A percentile compares a stretch with the other conserved stretches of the same genome.
These are phyloP conservation scores for Entomortierella chlamydospora DNA, from an alignment of 192 early-diverging fungal genomes.

Conservation along the genomic window DNA sequence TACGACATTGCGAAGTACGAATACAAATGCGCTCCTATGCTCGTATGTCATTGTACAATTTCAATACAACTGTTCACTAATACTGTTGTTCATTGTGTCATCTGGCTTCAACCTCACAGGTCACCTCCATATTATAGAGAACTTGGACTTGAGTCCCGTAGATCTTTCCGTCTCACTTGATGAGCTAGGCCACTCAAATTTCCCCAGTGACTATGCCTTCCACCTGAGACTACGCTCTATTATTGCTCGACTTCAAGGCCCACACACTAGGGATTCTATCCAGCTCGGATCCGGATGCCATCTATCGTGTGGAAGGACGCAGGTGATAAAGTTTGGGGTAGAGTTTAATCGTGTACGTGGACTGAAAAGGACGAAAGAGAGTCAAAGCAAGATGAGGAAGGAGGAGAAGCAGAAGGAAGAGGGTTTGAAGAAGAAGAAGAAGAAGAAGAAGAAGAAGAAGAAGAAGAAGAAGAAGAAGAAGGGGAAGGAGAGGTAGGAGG, in stretches of 20 bases:
- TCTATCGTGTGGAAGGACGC: constrained; percentile 49
- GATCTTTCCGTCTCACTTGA: constrained; percentile 21
- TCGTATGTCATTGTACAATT: neutral
- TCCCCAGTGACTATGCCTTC: constrained; percentile 41
- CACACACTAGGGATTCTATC: constrained; percentile 38
- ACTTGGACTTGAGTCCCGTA: constrained; percentile 40
- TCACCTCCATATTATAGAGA: constrained; percentile 39
- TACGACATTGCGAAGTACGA: constrained; percentile 47
- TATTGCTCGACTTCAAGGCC: constrained; percentile 39
- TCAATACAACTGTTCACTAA: too few relatives aligned
- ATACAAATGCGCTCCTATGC: neutral
- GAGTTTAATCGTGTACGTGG: neutral
- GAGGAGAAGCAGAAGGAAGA: constrained; percentile 8
- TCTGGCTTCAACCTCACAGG: constrained; percentile 10
- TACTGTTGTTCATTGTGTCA: neutral
- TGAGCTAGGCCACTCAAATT: constrained; percentile 17
- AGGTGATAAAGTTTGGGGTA: constrained; percentile 31
- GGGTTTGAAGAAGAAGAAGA: neutral
- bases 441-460: neutral
- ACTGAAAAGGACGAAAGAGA: constrained; percentile 7
- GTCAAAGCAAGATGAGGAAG: neutral
- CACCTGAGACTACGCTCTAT: constrained; percentile 3
- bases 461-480: too few relatives aligned
- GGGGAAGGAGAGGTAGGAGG: too few relatives aligned
- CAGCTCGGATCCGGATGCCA: constrained; percentile 42